These are phyloP conservation scores for Lonicera japonica DNA, from an alignment of 129 eudicot species.

Conservation along the genomic window DNA sequence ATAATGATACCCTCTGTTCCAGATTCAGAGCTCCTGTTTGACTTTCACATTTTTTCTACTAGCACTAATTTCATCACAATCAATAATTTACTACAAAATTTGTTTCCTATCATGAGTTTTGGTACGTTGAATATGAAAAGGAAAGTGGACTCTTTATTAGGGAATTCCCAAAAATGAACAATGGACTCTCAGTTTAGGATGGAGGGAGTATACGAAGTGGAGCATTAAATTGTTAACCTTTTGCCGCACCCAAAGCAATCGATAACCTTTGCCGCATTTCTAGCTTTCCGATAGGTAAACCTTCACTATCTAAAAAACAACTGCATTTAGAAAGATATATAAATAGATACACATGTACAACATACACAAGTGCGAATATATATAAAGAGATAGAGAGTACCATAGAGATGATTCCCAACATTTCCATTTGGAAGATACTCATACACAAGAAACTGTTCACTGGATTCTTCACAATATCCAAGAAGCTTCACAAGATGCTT, in stretches of 20 bases:
- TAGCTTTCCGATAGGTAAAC: constrained; percentile 9
- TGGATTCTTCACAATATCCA: constrained; percentile 14
- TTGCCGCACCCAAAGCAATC: constrained; percentile 15
- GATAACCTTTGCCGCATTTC: constrained; percentile 11
- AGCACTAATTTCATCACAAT: too few relatives aligned
- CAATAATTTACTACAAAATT: too few relatives aligned
- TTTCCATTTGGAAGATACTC: constrained; percentile 15
- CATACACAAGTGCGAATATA: background rate
- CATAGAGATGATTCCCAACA: constrained; percentile 21
- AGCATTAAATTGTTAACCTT: background rate
- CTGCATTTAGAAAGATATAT: constrained; percentile 9
- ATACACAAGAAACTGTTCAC: constrained; percentile 15
- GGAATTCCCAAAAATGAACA: too few relatives aligned
- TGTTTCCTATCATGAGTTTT: too few relatives aligned
- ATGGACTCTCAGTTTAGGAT: too few relatives aligned
- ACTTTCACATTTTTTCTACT: too few relatives aligned
- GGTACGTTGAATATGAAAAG: too few relatives aligned
- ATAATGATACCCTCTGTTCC: too few relatives aligned
- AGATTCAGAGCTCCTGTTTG: too few relatives aligned
- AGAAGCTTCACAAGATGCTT: constrained; percentile 19
- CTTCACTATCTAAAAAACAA: constrained; percentile 9
- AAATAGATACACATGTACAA: background rate
- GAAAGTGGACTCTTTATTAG: too few relatives aligned
- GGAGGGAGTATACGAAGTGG: background rate
- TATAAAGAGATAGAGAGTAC: constrained; percentile 1